These are phyloP conservation scores for Claviceps maximensis DNA, from an alignment of 2,329 filamentous ascomycete species.

Conservation along the genomic window DNA sequence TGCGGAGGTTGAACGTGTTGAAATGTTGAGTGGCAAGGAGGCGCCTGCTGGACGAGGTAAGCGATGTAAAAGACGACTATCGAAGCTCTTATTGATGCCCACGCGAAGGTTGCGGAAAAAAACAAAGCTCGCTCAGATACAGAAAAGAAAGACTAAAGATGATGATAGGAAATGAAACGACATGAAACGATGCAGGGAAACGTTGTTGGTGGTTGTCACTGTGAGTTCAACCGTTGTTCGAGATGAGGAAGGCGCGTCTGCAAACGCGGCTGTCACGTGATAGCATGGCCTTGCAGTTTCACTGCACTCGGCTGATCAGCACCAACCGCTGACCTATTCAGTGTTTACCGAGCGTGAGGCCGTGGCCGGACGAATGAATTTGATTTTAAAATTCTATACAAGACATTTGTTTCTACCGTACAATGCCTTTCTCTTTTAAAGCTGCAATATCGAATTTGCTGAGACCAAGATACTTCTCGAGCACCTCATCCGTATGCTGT, in stretches of 20 bases:
- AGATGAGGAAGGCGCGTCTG: background rate
- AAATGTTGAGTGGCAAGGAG: background rate
- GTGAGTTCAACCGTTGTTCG: background rate
- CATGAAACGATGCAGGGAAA: background rate
- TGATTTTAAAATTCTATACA: background rate
- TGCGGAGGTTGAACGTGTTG: background rate
- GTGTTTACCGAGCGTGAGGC: too few species aligned
- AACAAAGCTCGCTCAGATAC: background rate
- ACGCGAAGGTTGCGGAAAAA: background rate
- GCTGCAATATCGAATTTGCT: constrained; percentile 42
- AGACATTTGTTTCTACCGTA: constrained; percentile 30
- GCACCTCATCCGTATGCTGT: constrained; percentile 71
- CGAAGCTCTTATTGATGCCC: background rate
- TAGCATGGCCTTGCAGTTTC: background rate
- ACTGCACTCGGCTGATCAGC: background rate
- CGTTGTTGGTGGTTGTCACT: background rate
- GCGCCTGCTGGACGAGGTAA: background rate
- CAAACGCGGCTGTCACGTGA: background rate
- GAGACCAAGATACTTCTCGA: constrained; percentile 50
- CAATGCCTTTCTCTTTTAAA: constrained; percentile 53
- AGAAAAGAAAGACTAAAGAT: background rate
- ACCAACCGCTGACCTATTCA: background rate
- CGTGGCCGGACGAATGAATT: background rate
- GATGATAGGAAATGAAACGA: background rate
- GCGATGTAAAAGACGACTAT: background rate